Conservation (phyloP, 768 basidiomycete genomes). For the Termitomyces sp. region DNA sequence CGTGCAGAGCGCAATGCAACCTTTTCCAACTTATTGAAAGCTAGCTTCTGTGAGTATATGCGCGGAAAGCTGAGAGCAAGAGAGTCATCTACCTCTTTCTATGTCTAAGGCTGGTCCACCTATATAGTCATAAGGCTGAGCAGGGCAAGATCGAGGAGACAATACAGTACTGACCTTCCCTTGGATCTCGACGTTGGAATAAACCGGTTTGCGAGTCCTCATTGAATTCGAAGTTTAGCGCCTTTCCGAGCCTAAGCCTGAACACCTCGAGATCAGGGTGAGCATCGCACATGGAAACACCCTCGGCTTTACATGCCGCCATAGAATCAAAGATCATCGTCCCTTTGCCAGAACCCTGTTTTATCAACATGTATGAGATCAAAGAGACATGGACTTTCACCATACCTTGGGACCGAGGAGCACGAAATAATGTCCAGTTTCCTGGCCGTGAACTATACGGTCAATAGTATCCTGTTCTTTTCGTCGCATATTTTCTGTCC, state of each 20-base stretch:
- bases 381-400: slow-evolving; percentile 1
- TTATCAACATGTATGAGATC: slow-evolving; percentile 7
- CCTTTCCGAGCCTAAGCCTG: slow-evolving; percentile 78
- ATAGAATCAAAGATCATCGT: slow-evolving; percentile 84
- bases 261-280: slow-evolving; percentile 88
- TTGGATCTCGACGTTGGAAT: slow-evolving; percentile 78
- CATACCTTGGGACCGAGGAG: slow-evolving; percentile 72
- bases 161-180: slow-evolving; percentile 49
- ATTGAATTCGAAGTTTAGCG: slow-evolving; percentile 81
- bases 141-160: neutral
- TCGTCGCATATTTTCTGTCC: slow-evolving; percentile 61
- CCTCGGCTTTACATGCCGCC: slow-evolving; percentile 61
- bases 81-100: slow-evolving; percentile 52
- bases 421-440: slow-evolving; percentile 70
- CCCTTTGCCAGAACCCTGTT: slow-evolving; percentile 76
- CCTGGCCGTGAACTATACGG: slow-evolving; percentile 68
- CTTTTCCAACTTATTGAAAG: slow-evolving; percentile 80
- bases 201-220: slow-evolving; percentile 78
- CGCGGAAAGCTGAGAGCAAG: neutral
- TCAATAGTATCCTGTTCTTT: slow-evolving; percentile 75
- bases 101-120: slow-evolving; percentile 78
- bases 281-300: slow-evolving; percentile 74
- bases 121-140: slow-evolving; percentile 16
- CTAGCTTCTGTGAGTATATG: slow-evolving; percentile 24
- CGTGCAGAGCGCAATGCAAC: slow-evolving; percentile 66